These are phyloP conservation scores for Pyrenopolyporus hunteri DNA, from an alignment of 495 filamentous ascomycete species.

Conservation along the genomic window DNA sequence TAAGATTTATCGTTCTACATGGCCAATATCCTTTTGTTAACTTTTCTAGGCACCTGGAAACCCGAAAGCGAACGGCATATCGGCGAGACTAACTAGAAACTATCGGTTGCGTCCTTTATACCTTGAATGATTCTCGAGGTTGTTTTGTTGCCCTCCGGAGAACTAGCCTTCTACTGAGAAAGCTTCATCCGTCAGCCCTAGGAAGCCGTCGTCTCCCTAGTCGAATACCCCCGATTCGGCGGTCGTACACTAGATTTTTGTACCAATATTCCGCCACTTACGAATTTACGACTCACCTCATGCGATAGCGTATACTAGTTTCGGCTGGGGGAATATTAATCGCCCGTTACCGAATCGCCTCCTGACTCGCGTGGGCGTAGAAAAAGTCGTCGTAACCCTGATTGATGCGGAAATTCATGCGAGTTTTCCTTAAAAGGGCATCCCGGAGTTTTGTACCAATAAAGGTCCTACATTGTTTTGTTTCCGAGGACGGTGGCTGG, in stretches of 20 bases:
- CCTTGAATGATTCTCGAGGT: background rate
- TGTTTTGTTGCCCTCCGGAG: background rate
- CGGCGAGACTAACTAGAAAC: slow-evolving; percentile 45
- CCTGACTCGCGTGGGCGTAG: background rate
- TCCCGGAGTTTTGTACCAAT: slow-evolving; percentile 21
- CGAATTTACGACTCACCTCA: slow-evolving; percentile 31
- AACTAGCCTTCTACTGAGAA: background rate
- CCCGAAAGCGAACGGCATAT: slow-evolving; percentile 71
- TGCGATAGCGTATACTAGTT: slow-evolving; percentile 14
- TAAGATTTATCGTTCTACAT: slow-evolving; percentile 43
- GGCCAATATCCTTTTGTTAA: slow-evolving; percentile 16
- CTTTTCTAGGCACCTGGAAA: slow-evolving; percentile 75
- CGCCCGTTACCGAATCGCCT: slow-evolving; percentile 3
- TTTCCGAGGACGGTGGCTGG: slow-evolving; percentile 13
- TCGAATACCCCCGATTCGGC: background rate
- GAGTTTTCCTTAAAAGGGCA: no score
- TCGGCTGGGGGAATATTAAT: background rate
- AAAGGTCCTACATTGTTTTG: slow-evolving; percentile 14
- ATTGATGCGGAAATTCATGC: background rate
- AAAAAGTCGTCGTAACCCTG: background rate
- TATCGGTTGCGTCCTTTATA: slow-evolving; percentile 13
- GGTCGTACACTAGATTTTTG: slow-evolving; percentile 17
- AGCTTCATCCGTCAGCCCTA: background rate
- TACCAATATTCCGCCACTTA: slow-evolving; percentile 22
- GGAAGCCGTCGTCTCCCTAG: background rate